Percentiles rank a stretch among this genome's conserved stretches.
These are phyloP conservation scores for Penicilliopsis zonata DNA, from an alignment of 495 filamentous ascomycete species.

Conservation along the genomic window DNA sequence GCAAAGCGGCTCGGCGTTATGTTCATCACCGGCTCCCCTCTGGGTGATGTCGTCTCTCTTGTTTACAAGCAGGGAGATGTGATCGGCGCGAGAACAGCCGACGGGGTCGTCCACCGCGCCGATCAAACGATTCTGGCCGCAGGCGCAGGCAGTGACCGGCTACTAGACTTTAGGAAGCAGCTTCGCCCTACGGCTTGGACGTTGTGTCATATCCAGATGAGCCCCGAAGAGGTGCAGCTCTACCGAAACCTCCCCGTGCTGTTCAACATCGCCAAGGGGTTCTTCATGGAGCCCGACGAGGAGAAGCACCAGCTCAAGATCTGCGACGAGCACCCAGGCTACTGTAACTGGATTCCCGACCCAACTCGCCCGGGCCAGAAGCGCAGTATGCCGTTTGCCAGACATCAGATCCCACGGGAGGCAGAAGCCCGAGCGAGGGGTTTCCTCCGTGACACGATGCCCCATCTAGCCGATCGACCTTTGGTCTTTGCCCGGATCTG, in stretches of 20 bases:
- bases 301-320: conserved; percentile 41
- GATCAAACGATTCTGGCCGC: conserved; percentile 32
- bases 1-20: conserved; percentile 30
- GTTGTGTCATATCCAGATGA: conserved; percentile 37
- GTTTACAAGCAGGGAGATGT: conserved; percentile 21
- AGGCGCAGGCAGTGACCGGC: conserved; percentile 31
- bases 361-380: conserved; percentile 8
- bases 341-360: conserved; percentile 30
- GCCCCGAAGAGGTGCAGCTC: conserved; percentile 22
- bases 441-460: conserved; percentile 38
- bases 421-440: conserved; percentile 26
- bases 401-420: conserved; percentile 33
- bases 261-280: conserved; percentile 39
- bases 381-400: conserved; percentile 32
- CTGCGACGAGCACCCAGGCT: conserved; percentile 45
- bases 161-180: conserved; percentile 41
- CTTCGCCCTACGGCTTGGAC: conserved; percentile 43
- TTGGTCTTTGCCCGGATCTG: conserved; percentile 40
- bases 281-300: conserved; percentile 44
- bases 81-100: conserved; percentile 22
- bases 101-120: conserved; percentile 21
- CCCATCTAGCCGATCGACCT: conserved; percentile 32
- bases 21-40: conserved; percentile 25
- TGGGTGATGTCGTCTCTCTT: conserved; percentile 26
- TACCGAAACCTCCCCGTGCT: conserved; percentile 38